Evolutionary conservation across 331 rosid genomes (phyloP).

Genomic region (Cydonia oblonga): DNA sequence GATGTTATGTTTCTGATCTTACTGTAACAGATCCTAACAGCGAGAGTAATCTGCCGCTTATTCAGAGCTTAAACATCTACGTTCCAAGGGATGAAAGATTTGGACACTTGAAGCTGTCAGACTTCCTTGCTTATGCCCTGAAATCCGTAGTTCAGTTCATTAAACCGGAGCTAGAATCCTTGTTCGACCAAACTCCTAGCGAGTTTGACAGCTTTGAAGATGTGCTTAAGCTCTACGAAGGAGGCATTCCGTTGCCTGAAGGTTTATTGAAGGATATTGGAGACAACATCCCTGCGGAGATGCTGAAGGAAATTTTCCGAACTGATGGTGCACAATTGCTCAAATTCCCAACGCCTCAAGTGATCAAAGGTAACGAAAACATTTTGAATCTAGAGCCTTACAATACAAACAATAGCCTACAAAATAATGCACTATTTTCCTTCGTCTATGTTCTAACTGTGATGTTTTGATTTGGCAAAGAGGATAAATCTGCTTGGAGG

Average conservation of each 20-base stretch:
- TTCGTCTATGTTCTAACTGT: background rate
- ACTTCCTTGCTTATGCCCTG: constrained; percentile 57
- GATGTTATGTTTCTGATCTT: background rate
- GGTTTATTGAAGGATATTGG: constrained; percentile 30
- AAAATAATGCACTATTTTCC: background rate
- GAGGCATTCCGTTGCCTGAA: constrained; percentile 52
- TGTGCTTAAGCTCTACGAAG: constrained; percentile 47
- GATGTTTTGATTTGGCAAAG: constrained; percentile 30
- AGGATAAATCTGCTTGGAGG: constrained; percentile 62
- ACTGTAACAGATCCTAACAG: constrained; percentile 28
- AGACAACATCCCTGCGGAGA: constrained; percentile 37
- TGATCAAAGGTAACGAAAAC: constrained; percentile 48
- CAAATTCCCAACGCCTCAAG: constrained; percentile 59
- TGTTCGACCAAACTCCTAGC: constrained; percentile 34
- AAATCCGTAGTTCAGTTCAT: constrained; percentile 51
- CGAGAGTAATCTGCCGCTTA: constrained; percentile 45
- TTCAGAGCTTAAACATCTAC: constrained; percentile 41
- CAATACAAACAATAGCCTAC: background rate
- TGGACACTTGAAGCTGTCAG: constrained; percentile 75
- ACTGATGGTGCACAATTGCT: constrained; percentile 54
- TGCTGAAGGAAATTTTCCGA: constrained; percentile 58
- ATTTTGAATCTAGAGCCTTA: background rate
- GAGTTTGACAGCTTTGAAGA: constrained; percentile 73
- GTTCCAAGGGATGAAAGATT: constrained; percentile 82
- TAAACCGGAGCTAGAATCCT: constrained; percentile 58